A percentile compares a stretch with the other conserved stretches of the same genome.
phyloP scores from a whole-genome alignment of 23 red algal species.

The Gracilaria gracilis region DNA sequence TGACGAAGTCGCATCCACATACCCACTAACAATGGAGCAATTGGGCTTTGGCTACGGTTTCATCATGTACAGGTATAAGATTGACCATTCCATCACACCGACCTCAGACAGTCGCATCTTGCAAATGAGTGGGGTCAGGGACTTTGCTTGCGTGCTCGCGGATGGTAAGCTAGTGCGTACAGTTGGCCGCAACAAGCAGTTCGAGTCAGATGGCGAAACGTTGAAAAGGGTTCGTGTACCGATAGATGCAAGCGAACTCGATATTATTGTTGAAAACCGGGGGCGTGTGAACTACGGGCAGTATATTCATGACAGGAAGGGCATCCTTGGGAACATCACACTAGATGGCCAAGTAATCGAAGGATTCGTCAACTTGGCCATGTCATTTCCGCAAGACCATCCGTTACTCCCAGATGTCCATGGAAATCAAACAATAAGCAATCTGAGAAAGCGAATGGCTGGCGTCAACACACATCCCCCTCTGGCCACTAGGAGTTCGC shows the following conservation, averaged over 20 bases:
- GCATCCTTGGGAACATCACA: conserved; percentile 54
- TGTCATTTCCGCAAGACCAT: conserved; percentile 73
- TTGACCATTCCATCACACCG: neutral
- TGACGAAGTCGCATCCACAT: neutral
- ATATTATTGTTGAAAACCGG: conserved; percentile 60
- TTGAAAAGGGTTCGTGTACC: conserved; percentile 29
- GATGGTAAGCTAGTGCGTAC: conserved; percentile 41
- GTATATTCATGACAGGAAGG: conserved; percentile 61
- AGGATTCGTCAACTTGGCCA: conserved; percentile 27
- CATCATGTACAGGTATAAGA: conserved; percentile 36
- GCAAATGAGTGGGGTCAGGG: conserved; percentile 39
- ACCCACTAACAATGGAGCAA: conserved; percentile 41
- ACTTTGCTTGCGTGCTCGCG: conserved; percentile 49
- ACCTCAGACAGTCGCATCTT: neutral
- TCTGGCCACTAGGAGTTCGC: conserved; percentile 19
- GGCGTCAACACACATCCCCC: conserved; percentile 34
- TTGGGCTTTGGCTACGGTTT: conserved; percentile 46
- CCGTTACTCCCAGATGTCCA: conserved; percentile 30
- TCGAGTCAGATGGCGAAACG: conserved; percentile 28
- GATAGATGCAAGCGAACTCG: conserved; percentile 3
- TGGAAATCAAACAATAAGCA: conserved; percentile 33
- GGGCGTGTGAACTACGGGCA: conserved; percentile 63
- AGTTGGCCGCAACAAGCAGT: conserved; percentile 40
- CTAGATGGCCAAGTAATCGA: conserved; percentile 10
- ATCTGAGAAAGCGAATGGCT: conserved; percentile 29